These are phyloP conservation scores for Boletus mariae DNA, from an alignment of 1,284 basidiomycete species.

Conservation along the genomic window DNA sequence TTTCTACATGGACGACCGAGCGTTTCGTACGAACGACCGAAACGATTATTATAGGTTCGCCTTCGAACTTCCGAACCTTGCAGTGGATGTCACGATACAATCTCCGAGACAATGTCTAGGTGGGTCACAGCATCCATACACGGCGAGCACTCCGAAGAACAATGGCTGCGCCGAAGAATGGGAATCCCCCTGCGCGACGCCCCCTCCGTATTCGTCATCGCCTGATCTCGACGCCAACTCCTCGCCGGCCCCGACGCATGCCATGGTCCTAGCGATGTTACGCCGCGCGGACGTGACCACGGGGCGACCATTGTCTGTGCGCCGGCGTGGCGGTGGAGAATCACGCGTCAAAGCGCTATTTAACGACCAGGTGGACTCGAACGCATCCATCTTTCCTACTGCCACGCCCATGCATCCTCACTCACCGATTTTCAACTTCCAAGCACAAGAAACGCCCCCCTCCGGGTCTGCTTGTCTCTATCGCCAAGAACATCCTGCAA, in stretches of 20 bases:
- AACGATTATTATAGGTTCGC: background rate
- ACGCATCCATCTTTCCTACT: background rate
- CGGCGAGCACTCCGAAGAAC: constrained; percentile 10
- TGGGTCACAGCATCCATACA: background rate
- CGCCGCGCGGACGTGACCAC: background rate
- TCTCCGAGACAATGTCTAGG: background rate
- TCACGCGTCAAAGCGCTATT: constrained; percentile 4
- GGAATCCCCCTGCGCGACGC: constrained; percentile 7
- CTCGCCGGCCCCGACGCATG: background rate
- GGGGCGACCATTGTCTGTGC: no score
- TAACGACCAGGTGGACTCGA: background rate
- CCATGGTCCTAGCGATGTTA: background rate
- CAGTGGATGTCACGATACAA: background rate
- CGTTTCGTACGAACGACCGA: background rate
- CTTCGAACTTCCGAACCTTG: background rate
- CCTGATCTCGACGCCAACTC: constrained; percentile 3
- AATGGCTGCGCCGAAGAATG: constrained; percentile 1
- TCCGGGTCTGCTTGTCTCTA: background rate
- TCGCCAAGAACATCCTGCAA: no score
- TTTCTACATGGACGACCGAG: no score
- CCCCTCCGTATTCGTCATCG: constrained; percentile 27
- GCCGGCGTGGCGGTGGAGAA: background rate
- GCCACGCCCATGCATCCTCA: background rate
- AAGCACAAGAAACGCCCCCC: background rate
- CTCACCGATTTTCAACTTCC: background rate